A percentile compares a stretch with the other conserved stretches of the same genome.
These are phyloP conservation scores for Heritiera fomes DNA, from an alignment of 345 rosid species.

Conservation along the genomic window DNA sequence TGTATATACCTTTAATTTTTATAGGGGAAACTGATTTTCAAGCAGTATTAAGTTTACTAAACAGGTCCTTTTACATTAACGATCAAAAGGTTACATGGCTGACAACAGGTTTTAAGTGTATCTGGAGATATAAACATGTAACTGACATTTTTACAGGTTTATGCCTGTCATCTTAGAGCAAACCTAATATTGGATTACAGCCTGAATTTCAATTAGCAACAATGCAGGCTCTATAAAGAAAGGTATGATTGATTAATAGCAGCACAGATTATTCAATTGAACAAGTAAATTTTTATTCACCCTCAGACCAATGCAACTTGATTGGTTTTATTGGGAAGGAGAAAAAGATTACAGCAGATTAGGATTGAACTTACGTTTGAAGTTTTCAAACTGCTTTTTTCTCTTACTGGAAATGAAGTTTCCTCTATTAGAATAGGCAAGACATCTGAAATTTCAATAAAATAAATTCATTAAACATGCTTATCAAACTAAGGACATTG, in stretches of 20 bases:
- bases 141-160: not conserved
- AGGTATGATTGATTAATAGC: not conserved
- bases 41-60: not conserved
- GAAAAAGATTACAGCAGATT: not conserved
- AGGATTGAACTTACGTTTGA: conserved; percentile 42
- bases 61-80: not conserved
- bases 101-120: not conserved
- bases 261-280: not conserved
- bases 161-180: not conserved
- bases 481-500: conserved; percentile 26
- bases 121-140: not conserved
- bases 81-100: not conserved
- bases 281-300: not conserved
- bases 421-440: conserved; percentile 20
- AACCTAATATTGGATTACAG: not conserved
- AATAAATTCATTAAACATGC: conserved; percentile 8
- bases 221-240: not conserved
- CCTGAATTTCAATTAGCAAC: not conserved
- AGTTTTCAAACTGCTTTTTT: conserved; percentile 43
- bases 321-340: not conserved
- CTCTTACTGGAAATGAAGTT: conserved; percentile 27
- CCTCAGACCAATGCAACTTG: not conserved
- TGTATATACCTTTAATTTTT: not conserved
- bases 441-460: conserved; percentile 8
- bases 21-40: not conserved